Evolutionary conservation across 768 basidiomycete species (phyloP).

Genomic region (Leccinum variicolor): DNA sequence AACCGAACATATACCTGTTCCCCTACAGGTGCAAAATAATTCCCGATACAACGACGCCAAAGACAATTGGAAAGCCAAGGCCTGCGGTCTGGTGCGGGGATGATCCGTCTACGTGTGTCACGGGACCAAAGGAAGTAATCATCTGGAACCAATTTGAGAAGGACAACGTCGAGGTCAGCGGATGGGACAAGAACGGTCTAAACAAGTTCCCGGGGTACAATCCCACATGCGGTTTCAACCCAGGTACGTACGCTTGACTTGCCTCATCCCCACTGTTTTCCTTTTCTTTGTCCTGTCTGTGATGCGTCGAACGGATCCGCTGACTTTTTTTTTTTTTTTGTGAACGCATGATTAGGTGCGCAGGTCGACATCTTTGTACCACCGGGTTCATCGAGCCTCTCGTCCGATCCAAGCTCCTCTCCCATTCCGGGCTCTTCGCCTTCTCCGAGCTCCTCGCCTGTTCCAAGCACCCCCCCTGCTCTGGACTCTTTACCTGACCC

Average conservation of each 20-base stretch:
- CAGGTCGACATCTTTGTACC: conserved; percentile 16
- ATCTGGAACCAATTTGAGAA: background rate
- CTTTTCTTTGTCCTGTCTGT: background rate
- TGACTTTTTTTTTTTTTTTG: background rate
- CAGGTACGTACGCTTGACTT: conserved; percentile 5
- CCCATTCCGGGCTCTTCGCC: background rate
- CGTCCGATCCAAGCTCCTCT: background rate
- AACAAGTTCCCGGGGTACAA: conserved; percentile 10
- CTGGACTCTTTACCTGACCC: background rate
- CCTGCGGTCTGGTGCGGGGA: conserved; percentile 6
- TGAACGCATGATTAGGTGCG: conserved; percentile 9
- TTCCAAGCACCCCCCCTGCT: background rate
- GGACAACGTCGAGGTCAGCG: conserved; percentile 8
- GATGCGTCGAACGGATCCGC: background rate
- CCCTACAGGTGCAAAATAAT: conserved; percentile 1
- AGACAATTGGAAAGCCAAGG: conserved; percentile 1
- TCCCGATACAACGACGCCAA: background rate
- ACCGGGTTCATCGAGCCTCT: background rate
- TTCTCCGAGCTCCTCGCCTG: background rate
- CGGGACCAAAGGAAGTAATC: conserved; percentile 9
- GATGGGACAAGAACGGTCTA: background rate
- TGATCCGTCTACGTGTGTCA: background rate
- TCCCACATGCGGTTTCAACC: conserved; percentile 7
- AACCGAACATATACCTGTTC: conserved; percentile 5
- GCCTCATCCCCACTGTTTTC: background rate